Conservation (phyloP, 2,329 filamentous ascomycete species). For the Fusarium xylarioides region DNA sequence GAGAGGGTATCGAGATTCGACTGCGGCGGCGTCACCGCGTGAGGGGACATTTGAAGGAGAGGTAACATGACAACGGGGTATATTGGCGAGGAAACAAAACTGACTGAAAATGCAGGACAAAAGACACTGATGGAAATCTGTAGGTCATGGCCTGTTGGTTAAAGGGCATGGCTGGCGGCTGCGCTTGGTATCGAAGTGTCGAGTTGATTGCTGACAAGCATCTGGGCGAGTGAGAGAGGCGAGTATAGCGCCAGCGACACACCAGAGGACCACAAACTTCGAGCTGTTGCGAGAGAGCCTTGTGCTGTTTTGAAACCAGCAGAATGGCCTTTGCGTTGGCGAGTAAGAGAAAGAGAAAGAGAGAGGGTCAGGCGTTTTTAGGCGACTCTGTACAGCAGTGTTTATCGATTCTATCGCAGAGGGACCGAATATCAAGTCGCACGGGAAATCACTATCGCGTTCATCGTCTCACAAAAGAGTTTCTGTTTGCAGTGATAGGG, state of each 20-base stretch:
- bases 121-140: slow-evolving; percentile 38
- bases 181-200: slow-evolving; percentile 30
- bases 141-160: slow-evolving; percentile 56
- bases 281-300: slow-evolving; percentile 9
- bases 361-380: background rate
- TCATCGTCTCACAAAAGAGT: slow-evolving; percentile 15
- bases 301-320: slow-evolving; percentile 1
- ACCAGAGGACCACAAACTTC: slow-evolving; percentile 10
- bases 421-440: slow-evolving; percentile 26
- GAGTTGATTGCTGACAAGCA: slow-evolving; percentile 48
- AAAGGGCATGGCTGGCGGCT: slow-evolving; percentile 48
- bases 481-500: slow-evolving; percentile 5
- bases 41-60: slow-evolving; percentile 61
- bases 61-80: slow-evolving; percentile 57
- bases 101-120: slow-evolving; percentile 41
- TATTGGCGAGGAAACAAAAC: slow-evolving; percentile 37
- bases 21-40: slow-evolving; percentile 57
- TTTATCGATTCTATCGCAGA: slow-evolving; percentile 26
- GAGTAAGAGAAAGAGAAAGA: background rate
- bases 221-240: slow-evolving; percentile 47
- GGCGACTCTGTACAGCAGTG: slow-evolving; percentile 8
- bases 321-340: background rate
- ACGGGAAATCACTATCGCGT: slow-evolving; percentile 19
- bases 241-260: slow-evolving; percentile 39
- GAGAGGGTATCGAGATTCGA: slow-evolving; percentile 51